phyloP scores from a whole-genome alignment of 192 early-diverging fungal genomes.

The Entrophospora sp. region DNA sequence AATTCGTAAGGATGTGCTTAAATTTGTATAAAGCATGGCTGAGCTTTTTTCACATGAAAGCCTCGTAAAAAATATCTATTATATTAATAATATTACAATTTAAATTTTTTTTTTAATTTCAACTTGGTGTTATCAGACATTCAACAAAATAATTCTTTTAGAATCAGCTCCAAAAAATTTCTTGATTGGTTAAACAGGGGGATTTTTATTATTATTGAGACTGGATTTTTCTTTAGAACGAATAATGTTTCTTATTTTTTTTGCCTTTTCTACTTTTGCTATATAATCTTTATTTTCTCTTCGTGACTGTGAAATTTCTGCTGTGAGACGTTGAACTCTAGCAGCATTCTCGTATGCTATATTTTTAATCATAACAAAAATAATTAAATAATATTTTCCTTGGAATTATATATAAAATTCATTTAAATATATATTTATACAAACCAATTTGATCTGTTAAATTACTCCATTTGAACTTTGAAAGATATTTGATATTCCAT shows the following conservation, averaged over 20 bases:
- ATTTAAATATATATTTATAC: conserved; percentile 1
- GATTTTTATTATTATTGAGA: too few species aligned
- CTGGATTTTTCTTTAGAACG: too few species aligned
- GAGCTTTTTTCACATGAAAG: too few species aligned
- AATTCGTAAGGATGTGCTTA: too few species aligned
- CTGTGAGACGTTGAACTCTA: conserved; percentile 68
- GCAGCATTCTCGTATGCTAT: conserved; percentile 65
- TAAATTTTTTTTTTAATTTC: too few species aligned
- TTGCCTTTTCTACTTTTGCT: conserved; percentile 78
- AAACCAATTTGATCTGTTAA: conserved; percentile 86
- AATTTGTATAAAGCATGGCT: too few species aligned
- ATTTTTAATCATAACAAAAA: background rate
- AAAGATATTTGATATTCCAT: conserved; percentile 96
- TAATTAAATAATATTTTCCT: background rate
- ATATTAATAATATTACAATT: too few species aligned
- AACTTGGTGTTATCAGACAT: too few species aligned
- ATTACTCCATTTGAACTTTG: conserved; percentile 95
- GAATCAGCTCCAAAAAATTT: too few species aligned
- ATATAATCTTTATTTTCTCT: conserved; percentile 82
- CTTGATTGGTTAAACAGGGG: too few species aligned
- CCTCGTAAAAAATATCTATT: too few species aligned
- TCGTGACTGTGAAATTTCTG: conserved; percentile 76
- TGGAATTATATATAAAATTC: background rate
- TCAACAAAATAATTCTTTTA: too few species aligned
- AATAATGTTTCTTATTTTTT: conserved; percentile 45